Base-by-base conservation (phyloP, 192 early-diverging fungal genomes). In the Coemansia sp. region DNA sequence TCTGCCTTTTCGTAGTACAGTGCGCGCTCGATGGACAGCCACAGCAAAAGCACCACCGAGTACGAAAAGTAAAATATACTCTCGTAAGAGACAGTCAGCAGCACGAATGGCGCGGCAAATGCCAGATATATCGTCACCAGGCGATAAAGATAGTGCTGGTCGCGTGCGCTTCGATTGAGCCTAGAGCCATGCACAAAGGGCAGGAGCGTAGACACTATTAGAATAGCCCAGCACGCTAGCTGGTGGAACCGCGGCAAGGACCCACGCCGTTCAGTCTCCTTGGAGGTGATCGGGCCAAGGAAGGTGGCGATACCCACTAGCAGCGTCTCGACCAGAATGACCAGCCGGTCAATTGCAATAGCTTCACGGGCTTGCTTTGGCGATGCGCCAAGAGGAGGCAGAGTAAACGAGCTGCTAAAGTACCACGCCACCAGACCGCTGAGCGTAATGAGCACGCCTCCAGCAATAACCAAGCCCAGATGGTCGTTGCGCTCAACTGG, bases 81-180 rank as follows among this genome's bases (percentile, higher is more conserved):
- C 67, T 98, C 95, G 70, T 95, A 95, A 20, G 92, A 94, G n/a
- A 93, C 87, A 47, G 90, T 94, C n/a, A 98, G 76, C 59, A 96
- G 74, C 30, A 93, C 84, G 69, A 96, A 94, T 20, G 92, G 82
- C 18, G 94, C 90, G 3, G 91, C 91, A 85, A 98, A 96, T 8
- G 94, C 86, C 52, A 95, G 77, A 67, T 89, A 95, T 47, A 98
- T 91, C 7, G 90, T 87, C 12, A 88, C 84, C 39, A 98, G 83
- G 9, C 96, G 88, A 39, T 92, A 79, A 30, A 95, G 69, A 61
- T 85, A 95, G 70, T 95, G 92, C 68, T 93, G 89, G 30, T 84
- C 84, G 44, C 76, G 71, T 1, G 68, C 71, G 11, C 64, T 61
- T 39, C 27, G 56, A 61, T 71, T 83, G 61, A 15, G 85, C 75